Percentiles rank a stretch among this genome's conserved stretches.
Conservation (phyloP, 2,329 filamentous ascomycete genomes). For the Setomelanomma holmii region DNA sequence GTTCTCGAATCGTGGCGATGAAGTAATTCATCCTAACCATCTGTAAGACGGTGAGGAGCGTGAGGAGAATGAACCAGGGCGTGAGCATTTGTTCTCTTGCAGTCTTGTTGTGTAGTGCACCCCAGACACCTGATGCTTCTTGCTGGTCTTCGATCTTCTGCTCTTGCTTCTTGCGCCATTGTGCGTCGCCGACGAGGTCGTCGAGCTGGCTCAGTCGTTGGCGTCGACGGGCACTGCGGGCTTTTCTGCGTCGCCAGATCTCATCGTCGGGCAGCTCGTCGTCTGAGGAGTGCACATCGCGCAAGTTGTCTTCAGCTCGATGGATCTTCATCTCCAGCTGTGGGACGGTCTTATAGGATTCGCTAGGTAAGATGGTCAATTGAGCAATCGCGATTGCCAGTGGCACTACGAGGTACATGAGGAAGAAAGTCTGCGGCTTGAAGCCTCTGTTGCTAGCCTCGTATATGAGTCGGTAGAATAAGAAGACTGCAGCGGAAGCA, state of each 20-base stretch:
- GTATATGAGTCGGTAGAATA: slow-evolving; percentile 75
- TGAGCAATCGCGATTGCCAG: slow-evolving; percentile 70
- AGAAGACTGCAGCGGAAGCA: slow-evolving; percentile 78
- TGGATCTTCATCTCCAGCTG: slow-evolving; percentile 47
- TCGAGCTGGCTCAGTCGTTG: slow-evolving; percentile 72
- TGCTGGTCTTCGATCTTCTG: slow-evolving; percentile 71
- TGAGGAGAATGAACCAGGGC: slow-evolving; percentile 84
- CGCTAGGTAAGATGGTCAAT: slow-evolving; percentile 73
- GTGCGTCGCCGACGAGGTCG: slow-evolving; percentile 70
- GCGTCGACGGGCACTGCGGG: slow-evolving; percentile 55
- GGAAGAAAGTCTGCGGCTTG: slow-evolving; percentile 73
- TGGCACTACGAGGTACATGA: slow-evolving; percentile 75
- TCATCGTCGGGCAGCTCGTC: slow-evolving; percentile 59
- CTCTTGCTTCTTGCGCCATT: slow-evolving; percentile 67
- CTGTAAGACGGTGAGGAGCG: slow-evolving; percentile 73
- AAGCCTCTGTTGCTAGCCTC: slow-evolving; percentile 65
- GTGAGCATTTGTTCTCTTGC: slow-evolving; percentile 76
- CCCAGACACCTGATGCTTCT: slow-evolving; percentile 78
- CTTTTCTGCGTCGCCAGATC: slow-evolving; percentile 53
- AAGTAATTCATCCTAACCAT: slow-evolving; percentile 82
- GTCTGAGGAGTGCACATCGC: slow-evolving; percentile 62
- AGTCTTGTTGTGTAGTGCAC: slow-evolving; percentile 76
- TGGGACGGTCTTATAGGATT: slow-evolving; percentile 75
- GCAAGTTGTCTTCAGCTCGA: slow-evolving; percentile 37
- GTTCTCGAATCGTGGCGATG: slow-evolving; percentile 81